Conservation (phyloP, 2,329 filamentous ascomycete species). For the Eutypella sp. region DNA sequence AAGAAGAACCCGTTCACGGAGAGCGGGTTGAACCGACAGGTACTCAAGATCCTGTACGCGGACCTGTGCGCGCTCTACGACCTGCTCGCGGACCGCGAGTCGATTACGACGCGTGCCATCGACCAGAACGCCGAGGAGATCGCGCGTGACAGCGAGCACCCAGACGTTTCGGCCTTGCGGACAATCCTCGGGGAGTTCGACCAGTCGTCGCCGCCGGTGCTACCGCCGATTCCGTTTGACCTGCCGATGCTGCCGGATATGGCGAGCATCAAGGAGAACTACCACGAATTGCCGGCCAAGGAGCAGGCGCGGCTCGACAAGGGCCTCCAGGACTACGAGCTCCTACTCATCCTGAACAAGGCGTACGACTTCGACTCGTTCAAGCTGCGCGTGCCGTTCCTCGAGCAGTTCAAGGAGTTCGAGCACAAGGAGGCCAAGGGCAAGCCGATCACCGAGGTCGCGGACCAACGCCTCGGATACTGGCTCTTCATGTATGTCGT, state of each 20-base stretch:
- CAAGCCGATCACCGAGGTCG: conserved; percentile 60
- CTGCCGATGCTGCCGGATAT: conserved; percentile 72
- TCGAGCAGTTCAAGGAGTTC: conserved; percentile 65
- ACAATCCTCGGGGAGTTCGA: conserved; percentile 85
- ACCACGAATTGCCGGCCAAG: conserved; percentile 60
- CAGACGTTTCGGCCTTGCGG: conserved; percentile 65
- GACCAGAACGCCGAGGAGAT: conserved; percentile 58
- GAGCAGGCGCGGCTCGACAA: conserved; percentile 68
- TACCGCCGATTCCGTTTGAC: conserved; percentile 89
- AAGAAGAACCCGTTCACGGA: conserved; percentile 90
- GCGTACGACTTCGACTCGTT: conserved; percentile 76
- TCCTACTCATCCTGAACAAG: conserved; percentile 69
- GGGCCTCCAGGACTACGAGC: conserved; percentile 73
- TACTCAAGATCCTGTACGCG: conserved; percentile 75
- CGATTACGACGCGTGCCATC: conserved; percentile 72
- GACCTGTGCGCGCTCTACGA: conserved; percentile 88
- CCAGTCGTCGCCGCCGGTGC: conserved; percentile 78
- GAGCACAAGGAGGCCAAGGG: conserved; percentile 64
- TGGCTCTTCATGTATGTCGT: conserved; percentile 81
- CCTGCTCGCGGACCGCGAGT: conserved; percentile 73
- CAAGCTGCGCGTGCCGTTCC: conserved; percentile 53
- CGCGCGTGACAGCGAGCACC: conserved; percentile 50
- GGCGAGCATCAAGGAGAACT: conserved; percentile 59
- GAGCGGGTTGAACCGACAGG: conserved; percentile 78
- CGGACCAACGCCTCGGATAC: conserved; percentile 67